Evolutionary conservation across 148 eudicot species (phyloP), one percentile per base, ranked within the genome.

Genomic region (Amaranthus hypochondriacus): DNA sequence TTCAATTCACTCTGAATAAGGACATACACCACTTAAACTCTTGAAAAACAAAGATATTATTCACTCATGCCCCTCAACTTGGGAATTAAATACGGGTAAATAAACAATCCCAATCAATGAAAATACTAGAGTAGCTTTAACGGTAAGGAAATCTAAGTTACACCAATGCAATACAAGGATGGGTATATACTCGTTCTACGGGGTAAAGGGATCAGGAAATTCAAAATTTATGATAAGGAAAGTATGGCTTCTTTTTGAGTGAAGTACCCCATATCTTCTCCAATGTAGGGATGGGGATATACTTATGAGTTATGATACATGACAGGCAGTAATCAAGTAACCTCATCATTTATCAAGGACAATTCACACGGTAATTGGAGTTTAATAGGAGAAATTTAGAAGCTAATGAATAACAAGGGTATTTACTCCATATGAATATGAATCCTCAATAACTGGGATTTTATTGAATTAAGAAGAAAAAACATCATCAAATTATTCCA

Each of bases 291-390:
- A n/a, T n/a, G n/a, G n/a, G n/a, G n/a, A n/a, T n/a, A n/a, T n/a
- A n/a, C n/a, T n/a, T n/a, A n/a, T n/a, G n/a, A n/a, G n/a, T n/a
- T n/a, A n/a, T n/a, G n/a, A 21, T 39, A 15, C 62, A 62, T 62
- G 43, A 9, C 9, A 3, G 51, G 39, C 13, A 65, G 14, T 65
- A 13, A 13, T 47, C 52, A 65, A 65, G 21, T 48, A 48, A 18
- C 54, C n/a, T n/a, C n/a, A n/a, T n/a, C n/a, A n/a, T 66, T 66
- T 28, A 65, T 66, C 54, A 66, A 66, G 3, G 2, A 54, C 53
- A 66, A 4, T 12, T 48, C 69, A 48, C 12, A 66, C n/a, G 8
- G 48, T 42, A 13, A 48, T 66, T 6, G 42, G 11, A 66, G 43
- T 66, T 48, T 10, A 6, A 7, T n/a, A 15, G 4, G 47, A 6